Conservation (phyloP, 1,284 basidiomycete genomes). For the Trametes hirsuta region DNA sequence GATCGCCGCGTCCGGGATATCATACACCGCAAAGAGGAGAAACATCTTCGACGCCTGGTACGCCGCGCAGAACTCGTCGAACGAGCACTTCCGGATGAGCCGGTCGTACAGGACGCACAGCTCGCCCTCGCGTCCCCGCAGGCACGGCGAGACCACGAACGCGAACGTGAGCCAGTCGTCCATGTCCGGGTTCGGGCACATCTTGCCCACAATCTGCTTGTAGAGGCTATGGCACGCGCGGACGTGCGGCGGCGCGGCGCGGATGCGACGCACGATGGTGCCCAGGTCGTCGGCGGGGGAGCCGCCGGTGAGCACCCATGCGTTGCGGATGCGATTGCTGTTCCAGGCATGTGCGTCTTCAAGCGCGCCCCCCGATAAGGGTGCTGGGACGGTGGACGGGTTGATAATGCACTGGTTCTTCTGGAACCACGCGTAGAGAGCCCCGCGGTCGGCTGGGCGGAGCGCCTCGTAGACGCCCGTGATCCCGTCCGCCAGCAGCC, state of each 20-base stretch:
- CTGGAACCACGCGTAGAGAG: no score
- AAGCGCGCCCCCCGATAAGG: constrained; percentile 26
- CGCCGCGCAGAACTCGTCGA: constrained; percentile 37
- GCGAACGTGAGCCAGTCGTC: constrained; percentile 32
- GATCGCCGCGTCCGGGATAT: background rate
- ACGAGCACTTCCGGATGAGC: constrained; percentile 34
- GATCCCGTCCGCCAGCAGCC: no score
- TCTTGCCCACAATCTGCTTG: constrained; percentile 9
- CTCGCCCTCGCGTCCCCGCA: constrained; percentile 18
- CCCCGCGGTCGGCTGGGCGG: no score
- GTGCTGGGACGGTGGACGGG: constrained; percentile 22
- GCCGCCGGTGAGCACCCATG: constrained; percentile 5
- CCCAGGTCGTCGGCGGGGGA: constrained; percentile 7
- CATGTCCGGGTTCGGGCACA: constrained; percentile 18
- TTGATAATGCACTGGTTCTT: constrained; percentile 3
- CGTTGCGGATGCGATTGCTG: background rate
- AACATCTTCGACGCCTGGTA: constrained; percentile 28
- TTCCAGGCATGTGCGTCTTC: background rate
- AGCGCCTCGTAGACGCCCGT: no score
- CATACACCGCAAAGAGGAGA: background rate
- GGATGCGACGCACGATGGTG: constrained; percentile 18
- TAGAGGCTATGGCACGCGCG: constrained; percentile 21
- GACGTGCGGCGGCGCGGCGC: background rate
- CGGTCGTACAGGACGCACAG: constrained; percentile 26
- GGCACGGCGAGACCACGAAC: constrained; percentile 32